Percentiles rank a stretch among this genome's conserved stretches.
These are phyloP conservation scores for Aspergillus chevalieri DNA, from an alignment of 2,329 filamentous ascomycete genomes.

Conservation along the genomic window DNA sequence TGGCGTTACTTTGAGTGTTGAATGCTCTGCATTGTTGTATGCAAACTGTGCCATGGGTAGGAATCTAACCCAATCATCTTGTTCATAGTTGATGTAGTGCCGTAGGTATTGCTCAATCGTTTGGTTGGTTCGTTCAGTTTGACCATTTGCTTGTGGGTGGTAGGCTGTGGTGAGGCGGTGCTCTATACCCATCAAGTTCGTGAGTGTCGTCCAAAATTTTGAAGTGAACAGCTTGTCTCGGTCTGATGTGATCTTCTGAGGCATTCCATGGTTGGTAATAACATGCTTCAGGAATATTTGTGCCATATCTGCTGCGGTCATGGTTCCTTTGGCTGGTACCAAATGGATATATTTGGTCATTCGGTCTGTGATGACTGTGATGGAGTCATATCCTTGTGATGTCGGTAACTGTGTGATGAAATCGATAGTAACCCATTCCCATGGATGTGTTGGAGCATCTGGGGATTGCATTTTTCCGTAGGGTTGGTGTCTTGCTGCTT, in stretches of 20 bases:
- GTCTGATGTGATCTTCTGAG: background rate
- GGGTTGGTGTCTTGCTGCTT: background rate
- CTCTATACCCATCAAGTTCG: background rate
- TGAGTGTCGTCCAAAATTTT: background rate
- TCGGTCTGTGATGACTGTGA: too few relatives aligned
- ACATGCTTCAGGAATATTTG: too few relatives aligned
- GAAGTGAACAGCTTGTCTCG: background rate
- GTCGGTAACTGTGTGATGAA: too few relatives aligned
- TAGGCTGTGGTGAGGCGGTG: background rate
- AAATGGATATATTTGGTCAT: too few relatives aligned
- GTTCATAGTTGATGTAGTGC: constrained; percentile 5
- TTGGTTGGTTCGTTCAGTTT: constrained; percentile 4
- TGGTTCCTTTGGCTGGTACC: too few relatives aligned
- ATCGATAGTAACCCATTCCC: too few relatives aligned
- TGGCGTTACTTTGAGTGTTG: background rate
- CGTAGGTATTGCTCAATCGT: constrained; percentile 6
- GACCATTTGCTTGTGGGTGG: background rate
- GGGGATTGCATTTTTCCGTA: background rate
- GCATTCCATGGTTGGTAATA: too few relatives aligned
- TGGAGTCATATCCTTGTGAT: too few relatives aligned
- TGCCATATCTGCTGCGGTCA: too few relatives aligned
- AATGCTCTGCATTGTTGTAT: background rate
- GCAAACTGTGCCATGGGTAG: too few relatives aligned
- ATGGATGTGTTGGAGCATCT: background rate
- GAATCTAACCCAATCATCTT: constrained; percentile 3